Evolutionary conservation across 192 early-diverging fungal species (phyloP), one percentile per base, ranked within the genome.

Genomic region (Podila epicladia): DNA sequence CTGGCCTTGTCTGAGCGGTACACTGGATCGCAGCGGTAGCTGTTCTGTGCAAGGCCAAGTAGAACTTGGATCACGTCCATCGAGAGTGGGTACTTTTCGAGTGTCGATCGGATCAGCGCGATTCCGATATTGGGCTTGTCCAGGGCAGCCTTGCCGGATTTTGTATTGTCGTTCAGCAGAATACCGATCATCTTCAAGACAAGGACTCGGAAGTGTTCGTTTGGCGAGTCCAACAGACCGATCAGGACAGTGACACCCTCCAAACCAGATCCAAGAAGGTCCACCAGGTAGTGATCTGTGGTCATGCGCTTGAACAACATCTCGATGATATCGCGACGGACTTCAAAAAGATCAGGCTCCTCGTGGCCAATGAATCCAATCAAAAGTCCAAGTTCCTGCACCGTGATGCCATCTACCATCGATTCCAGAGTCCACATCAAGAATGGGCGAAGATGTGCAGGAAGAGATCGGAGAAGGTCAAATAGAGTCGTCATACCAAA

Each of bases 271-370:
- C 75, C 75, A 7, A 84, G 32, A 20, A 74, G 65, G 32, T 84
- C 83, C n/a, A 84, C 75, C 9, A 84, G 13, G 28, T 51, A 37
- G 37, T 62, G 66, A 12, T 84, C 83, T 13, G 64, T 41, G 15
- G 83, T 84, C 83, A 84, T 84, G 37, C 71, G 75, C 49, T 84
- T 84, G 41, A 72, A 84, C 11, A 84, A 28, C 75, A 84, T 84
- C 20, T 78, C 72, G 20, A 84, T 68, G 15, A 84, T 84, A 19
- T 84, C 83, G 48, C 69, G 37, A 26, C 76, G 71, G 32, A 84
- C 59, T 5, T 84, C 83, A 55, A 84, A 68, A 0, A 79, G 55
- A 15, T 67, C 60, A 0, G 58, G 55, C 15, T 78, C 76, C 35
- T 79, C 83, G 37, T 78, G 71, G 13, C 69, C 72, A 20, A 79